Conservation (phyloP, 768 basidiomycete genomes). For the Hygrophoropsis aurantiaca region DNA sequence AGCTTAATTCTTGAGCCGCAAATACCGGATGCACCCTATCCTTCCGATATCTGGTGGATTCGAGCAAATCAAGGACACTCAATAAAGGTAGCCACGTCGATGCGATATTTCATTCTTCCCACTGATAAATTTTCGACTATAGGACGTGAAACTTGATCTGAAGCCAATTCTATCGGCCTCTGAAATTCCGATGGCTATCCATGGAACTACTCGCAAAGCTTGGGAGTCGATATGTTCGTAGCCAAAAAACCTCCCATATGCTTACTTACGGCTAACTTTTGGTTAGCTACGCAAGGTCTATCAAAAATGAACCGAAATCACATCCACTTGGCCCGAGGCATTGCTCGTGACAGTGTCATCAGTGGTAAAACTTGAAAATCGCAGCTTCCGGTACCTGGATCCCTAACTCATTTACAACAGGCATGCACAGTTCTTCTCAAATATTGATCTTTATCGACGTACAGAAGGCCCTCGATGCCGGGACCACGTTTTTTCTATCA, state of each 20-base stretch:
- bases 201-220: constrained; percentile 70
- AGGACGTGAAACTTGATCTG: constrained; percentile 73
- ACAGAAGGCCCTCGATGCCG: constrained; percentile 63
- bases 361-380: constrained; percentile 69
- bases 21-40: constrained; percentile 20
- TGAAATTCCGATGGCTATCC: constrained; percentile 80
- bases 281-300: constrained; percentile 64
- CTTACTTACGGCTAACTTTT: constrained; percentile 5
- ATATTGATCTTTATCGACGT: constrained; percentile 84
- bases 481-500: constrained; percentile 75
- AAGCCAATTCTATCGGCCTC: constrained; percentile 51
- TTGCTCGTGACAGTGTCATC: constrained; percentile 62
- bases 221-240: constrained; percentile 71
- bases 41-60: constrained; percentile 71
- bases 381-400: neutral
- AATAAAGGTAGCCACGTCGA: constrained; percentile 52
- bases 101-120: neutral
- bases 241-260: neutral
- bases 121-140: neutral
- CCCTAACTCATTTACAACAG: constrained; percentile 35
- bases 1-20: constrained; percentile 55
- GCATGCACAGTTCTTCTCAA: constrained; percentile 77
- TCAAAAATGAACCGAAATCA: constrained; percentile 89
- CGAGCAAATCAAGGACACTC: constrained; percentile 91
- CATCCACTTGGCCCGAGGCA: constrained; percentile 86